Base-by-base conservation (phyloP, 2,329 filamentous ascomycete genomes). In the Boeremia lycopersici region DNA sequence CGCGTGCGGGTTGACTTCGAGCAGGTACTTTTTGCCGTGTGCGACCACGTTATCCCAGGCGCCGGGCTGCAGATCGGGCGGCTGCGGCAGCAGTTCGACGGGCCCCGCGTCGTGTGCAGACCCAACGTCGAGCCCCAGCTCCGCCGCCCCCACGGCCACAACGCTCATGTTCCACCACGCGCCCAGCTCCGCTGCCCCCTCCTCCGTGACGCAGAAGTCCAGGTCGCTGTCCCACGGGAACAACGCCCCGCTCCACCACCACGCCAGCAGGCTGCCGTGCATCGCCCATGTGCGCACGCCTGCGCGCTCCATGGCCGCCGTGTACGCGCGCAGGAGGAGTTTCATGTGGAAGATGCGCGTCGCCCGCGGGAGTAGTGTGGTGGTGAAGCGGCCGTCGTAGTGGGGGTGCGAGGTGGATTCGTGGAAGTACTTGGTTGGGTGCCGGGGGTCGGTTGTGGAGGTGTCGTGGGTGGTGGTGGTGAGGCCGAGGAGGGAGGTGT, bases 201-300 rank as follows among this genome's bases (percentile, higher is more conserved):
- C 64, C 64, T 85, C 81, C 6, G 81, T 81, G 13, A 87, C 78
- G 67, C 85, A 82, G 11, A 86, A 82, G 59, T 87, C 84, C 43
- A 86, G 66, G 61, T 87, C 84, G 11, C 79, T 81, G 65, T 87
- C 84, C 84, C 84, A 86, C 2, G 84, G 84, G 71, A 87, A 79
- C 62, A 85, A 81, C 65, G 80, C 79, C 48, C 80, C 77, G 61
- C 85, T 86, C 84, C 84, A 87, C 79, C 82, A 86, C 84, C 84
- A 86, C 31, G 83, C 82, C 13, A 86, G 73, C 35, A 87, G 71
- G 6, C 81, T 82, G 11, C 84, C 84, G 61, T 87, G 84, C 82
- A 86, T 86, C 52, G 87, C 81, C 84, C 84, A 87, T 8, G 84
- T 86, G 60, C 85, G 81, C 4, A 80, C 79, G 12, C 82, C 80